These are phyloP conservation scores for Rasamsonia emersonii DNA, from an alignment of 2,329 filamentous ascomycete species.

Conservation along the genomic window DNA sequence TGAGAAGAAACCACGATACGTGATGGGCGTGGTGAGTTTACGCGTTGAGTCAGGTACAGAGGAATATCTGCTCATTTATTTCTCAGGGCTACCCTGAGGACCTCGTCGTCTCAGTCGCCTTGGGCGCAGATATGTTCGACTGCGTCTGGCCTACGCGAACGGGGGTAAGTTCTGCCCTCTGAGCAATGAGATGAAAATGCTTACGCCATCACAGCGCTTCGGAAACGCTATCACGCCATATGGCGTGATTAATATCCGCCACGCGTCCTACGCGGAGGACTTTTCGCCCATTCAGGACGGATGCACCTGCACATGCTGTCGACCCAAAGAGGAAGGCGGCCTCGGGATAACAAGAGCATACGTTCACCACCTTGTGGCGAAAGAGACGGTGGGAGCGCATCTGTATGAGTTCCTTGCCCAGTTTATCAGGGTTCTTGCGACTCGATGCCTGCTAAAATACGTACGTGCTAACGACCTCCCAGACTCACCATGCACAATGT, in stretches of 20 bases:
- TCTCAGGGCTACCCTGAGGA: constrained; percentile 82
- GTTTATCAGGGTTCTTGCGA: no score
- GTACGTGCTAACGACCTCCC: constrained; percentile 24
- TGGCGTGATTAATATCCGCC: constrained; percentile 78
- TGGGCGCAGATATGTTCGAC: constrained; percentile 99
- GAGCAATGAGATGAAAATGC: background rate
- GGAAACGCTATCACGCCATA: constrained; percentile 80
- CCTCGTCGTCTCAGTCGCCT: constrained; percentile 80
- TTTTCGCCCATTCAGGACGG: constrained; percentile 75
- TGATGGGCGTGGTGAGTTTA: constrained; percentile 75
- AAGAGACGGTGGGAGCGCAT: constrained; percentile 88
- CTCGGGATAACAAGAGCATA: constrained; percentile 81
- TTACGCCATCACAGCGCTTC: constrained; percentile 51
- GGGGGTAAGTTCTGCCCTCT: constrained; percentile 46
- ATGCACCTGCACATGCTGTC: constrained; percentile 74
- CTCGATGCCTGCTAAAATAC: background rate
- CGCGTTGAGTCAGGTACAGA: background rate
- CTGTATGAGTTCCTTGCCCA: constrained; percentile 31
- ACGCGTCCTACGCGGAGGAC: constrained; percentile 66
- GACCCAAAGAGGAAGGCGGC: constrained; percentile 55
- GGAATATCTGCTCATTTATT: constrained; percentile 13
- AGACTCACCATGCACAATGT: constrained; percentile 92
- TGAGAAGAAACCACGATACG: constrained; percentile 89
- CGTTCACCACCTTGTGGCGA: constrained; percentile 82
- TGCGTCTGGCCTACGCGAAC: constrained; percentile 98